These are phyloP conservation scores for Botrytis byssoidea DNA, from an alignment of 2,329 filamentous ascomycete genomes.

Conservation along the genomic window DNA sequence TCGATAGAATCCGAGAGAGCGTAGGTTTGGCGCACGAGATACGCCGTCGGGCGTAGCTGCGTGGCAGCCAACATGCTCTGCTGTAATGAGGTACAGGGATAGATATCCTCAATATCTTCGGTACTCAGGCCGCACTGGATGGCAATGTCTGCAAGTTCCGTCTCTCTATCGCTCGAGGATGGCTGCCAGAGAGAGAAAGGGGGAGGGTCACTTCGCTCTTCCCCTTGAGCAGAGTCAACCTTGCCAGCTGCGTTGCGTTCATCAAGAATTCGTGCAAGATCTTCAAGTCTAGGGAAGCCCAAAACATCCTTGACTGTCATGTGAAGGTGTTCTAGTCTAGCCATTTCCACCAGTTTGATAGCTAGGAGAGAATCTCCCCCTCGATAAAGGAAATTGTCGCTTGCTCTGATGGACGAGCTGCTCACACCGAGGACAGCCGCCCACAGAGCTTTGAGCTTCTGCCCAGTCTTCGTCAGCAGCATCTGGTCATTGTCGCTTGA, in stretches of 20 bases:
- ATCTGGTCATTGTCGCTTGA: no score
- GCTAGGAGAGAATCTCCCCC: slow-evolving; percentile 1
- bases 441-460: background rate
- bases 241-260: background rate
- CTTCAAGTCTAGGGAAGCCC: slow-evolving; percentile 5
- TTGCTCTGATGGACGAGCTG: background rate
- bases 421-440: background rate
- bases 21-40: background rate
- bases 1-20: background rate
- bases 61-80: background rate
- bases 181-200: background rate
- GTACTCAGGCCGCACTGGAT: background rate
- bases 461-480: background rate
- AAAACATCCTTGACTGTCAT: slow-evolving; percentile 6
- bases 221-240: background rate
- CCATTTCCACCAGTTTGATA: background rate
- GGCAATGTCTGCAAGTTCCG: background rate
- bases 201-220: background rate
- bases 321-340: background rate
- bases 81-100: slow-evolving; percentile 7
- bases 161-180: background rate
- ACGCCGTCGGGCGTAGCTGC: background rate
- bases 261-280: background rate
- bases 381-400: background rate
- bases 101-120: slow-evolving; percentile 9